These are phyloP conservation scores for Hypoxylon sp. DNA, from an alignment of 2,329 filamentous ascomycete species.

Conservation along the genomic window DNA sequence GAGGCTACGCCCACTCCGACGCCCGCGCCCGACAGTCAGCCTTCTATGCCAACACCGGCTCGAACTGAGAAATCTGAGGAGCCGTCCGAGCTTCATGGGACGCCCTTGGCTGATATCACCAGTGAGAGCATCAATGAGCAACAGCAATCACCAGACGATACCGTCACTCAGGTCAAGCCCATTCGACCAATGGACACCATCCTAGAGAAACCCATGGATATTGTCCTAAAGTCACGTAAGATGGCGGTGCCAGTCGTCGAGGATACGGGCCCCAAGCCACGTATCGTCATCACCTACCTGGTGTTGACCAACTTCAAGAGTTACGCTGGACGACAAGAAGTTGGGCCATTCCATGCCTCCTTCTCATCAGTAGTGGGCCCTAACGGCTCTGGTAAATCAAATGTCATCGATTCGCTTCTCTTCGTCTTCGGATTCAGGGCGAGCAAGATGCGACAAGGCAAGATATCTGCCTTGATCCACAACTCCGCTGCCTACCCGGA, in stretches of 20 bases:
- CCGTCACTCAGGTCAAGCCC: conserved; percentile 72
- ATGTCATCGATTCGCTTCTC: conserved; percentile 96
- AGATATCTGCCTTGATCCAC: conserved; percentile 97
- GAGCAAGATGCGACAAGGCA: conserved; percentile 99
- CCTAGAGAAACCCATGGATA: conserved; percentile 92
- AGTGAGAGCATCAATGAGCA: conserved; percentile 75
- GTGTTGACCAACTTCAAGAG: conserved; percentile 98
- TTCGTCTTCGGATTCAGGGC: conserved; percentile 99
- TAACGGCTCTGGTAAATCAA: conserved; percentile 98
- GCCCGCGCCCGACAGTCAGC: conserved; percentile 58
- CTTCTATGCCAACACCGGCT: conserved; percentile 65
- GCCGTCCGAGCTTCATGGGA: conserved; percentile 64
- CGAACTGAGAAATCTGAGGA: conserved; percentile 70
- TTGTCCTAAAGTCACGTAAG: conserved; percentile 87
- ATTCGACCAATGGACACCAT: conserved; percentile 83
- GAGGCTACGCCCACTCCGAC: conserved; percentile 54
- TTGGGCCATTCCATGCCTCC: conserved; percentile 95
- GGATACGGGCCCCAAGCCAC: conserved; percentile 81
- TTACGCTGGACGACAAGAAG: conserved; percentile 94
- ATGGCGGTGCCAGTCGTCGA: conserved; percentile 78
- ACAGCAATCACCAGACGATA: conserved; percentile 64
- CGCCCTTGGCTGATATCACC: conserved; percentile 82
- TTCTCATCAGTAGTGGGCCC: conserved; percentile 98
- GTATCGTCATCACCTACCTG: conserved; percentile 93
- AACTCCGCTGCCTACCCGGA: conserved; percentile 92